These are phyloP conservation scores for Talaromyces atroroseus DNA, from an alignment of 2,329 filamentous ascomycete species.

Conservation along the genomic window DNA sequence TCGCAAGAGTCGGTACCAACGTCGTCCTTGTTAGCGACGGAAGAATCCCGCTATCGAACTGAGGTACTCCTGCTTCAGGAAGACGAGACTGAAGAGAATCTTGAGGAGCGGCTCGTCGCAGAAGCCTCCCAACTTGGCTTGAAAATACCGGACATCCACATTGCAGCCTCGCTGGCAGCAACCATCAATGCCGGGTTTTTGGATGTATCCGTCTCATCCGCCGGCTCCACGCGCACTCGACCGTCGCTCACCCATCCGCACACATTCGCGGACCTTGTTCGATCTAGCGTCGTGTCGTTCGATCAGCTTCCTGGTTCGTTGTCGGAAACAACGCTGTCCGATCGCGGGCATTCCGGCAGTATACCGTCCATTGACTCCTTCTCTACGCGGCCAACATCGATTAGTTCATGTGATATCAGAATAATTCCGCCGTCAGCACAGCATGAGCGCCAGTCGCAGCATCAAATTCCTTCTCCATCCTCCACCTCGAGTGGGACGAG, in stretches of 20 bases:
- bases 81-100: conserved; percentile 32
- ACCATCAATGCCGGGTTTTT: conserved; percentile 31
- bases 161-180: conserved; percentile 31
- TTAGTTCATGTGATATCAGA: conserved; percentile 31
- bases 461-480: background rate
- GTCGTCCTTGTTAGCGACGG: conserved; percentile 18
- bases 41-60: conserved; percentile 34
- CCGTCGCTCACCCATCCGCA: conserved; percentile 26
- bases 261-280: conserved; percentile 25
- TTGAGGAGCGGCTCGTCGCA: conserved; percentile 32
- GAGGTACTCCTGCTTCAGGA: conserved; percentile 31
- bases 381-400: conserved; percentile 37
- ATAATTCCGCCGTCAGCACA: conserved; percentile 8
- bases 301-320: conserved; percentile 28
- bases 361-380: conserved; percentile 34
- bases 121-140: conserved; percentile 37
- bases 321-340: conserved; percentile 29
- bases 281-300: conserved; percentile 22
- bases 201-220: conserved; percentile 21
- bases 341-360: conserved; percentile 27
- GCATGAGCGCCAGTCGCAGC: background rate
- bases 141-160: conserved; percentile 27
- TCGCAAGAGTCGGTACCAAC: background rate
- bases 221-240: conserved; percentile 18
- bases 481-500: conserved; percentile 23